A percentile compares a stretch with the other conserved stretches of the same genome.
These are phyloP conservation scores for Nicotiana otophora DNA, from an alignment of 257 asterid species.

Conservation along the genomic window DNA sequence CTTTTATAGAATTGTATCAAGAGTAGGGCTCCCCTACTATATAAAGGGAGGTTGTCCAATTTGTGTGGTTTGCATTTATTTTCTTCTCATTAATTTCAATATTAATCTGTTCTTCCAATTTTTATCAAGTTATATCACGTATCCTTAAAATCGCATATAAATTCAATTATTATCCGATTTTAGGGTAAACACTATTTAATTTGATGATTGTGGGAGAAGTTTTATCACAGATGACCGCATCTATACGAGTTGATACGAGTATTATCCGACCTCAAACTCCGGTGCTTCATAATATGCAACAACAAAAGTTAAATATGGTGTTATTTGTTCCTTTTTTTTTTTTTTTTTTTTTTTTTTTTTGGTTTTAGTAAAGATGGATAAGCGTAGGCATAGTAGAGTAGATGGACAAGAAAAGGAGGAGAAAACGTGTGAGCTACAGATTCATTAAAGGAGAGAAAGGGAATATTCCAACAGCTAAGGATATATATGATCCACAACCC, in stretches of 20 bases:
- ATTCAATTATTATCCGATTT: too few species aligned
- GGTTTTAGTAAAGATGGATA: neutral
- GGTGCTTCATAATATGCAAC: neutral
- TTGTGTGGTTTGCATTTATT: too few species aligned
- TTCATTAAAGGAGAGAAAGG: slow-evolving; percentile 7
- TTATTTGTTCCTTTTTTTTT: neutral
- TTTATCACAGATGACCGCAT: neutral
- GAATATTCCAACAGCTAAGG: slow-evolving; percentile 2
- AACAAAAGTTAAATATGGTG: too few species aligned
- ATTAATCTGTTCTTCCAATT: too few species aligned
- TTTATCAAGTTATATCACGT: too few species aligned
- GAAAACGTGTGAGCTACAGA: slow-evolving; percentile 9
- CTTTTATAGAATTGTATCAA: too few species aligned
- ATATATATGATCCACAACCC: neutral
- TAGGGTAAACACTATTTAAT: too few species aligned
- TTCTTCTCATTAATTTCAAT: too few species aligned
- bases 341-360: too few species aligned
- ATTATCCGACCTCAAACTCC: neutral
- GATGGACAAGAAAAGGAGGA: neutral
- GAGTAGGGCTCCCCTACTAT: too few species aligned
- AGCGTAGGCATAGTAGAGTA: neutral
- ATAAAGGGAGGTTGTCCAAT: too few species aligned
- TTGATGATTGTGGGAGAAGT: neutral
- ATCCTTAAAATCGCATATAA: too few species aligned
- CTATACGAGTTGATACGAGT: neutral